phyloP scores from a whole-genome alignment of 2,329 filamentous ascomycete species.

The Monascus ruber region DNA sequence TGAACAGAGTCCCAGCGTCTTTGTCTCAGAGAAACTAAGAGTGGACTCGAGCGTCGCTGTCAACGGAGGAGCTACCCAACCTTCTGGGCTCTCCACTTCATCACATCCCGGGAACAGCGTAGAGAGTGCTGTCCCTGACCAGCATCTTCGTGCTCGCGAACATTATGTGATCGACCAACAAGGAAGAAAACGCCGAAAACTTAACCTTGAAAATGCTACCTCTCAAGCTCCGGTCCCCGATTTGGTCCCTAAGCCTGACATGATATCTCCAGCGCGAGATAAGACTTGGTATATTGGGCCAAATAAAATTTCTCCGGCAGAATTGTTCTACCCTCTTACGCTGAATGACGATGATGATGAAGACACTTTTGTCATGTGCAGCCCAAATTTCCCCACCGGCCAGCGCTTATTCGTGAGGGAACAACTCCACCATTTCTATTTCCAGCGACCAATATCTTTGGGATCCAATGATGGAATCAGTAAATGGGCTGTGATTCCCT shows the following conservation, averaged over 20 bases:
- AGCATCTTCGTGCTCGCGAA: conserved; percentile 10
- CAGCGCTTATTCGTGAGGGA: conserved; percentile 21
- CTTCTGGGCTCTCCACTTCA: no score
- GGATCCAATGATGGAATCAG: conserved; percentile 7
- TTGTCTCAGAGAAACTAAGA: neutral
- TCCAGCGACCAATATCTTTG: conserved; percentile 13
- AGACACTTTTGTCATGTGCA: conserved; percentile 14
- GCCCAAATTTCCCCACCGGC: conserved; percentile 12
- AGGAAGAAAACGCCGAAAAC: conserved; percentile 20
- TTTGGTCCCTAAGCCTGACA: neutral
- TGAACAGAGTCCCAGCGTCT: conserved; percentile 2
- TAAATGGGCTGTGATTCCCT: conserved; percentile 19
- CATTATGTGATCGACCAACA: conserved; percentile 12
- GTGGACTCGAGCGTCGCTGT: neutral
- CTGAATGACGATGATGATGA: conserved; percentile 13
- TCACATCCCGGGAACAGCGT: neutral
- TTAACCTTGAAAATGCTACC: conserved; percentile 8
- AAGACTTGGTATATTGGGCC: conserved; percentile 28
- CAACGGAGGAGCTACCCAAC: neutral
- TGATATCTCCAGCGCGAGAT: neutral
- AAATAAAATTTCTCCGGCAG: conserved; percentile 24
- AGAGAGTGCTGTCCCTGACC: neutral
- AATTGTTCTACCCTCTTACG: conserved; percentile 33
- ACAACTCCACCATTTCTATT: conserved; percentile 15
- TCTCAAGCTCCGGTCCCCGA: neutral